These are phyloP conservation scores for Austroboletus novae-zelandiae DNA, from an alignment of 1,284 basidiomycete species.

Conservation along the genomic window DNA sequence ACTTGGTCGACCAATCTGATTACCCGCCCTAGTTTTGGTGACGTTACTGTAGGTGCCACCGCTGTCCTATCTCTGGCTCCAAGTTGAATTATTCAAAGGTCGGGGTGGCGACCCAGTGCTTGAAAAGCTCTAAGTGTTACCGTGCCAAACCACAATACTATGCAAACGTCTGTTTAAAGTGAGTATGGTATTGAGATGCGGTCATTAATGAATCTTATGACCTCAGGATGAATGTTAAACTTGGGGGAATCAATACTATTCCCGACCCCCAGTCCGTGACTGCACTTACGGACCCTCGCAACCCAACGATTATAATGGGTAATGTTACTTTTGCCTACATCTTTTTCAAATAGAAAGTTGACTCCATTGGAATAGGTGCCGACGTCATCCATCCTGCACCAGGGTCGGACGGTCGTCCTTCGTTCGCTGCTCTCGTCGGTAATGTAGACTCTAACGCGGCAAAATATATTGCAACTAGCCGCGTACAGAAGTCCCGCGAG, in stretches of 20 bases:
- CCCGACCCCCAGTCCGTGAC: constrained; percentile 61
- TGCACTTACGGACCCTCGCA: constrained; percentile 60
- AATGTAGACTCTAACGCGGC: constrained; percentile 69
- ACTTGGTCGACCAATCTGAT: not conserved
- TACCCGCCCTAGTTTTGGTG: constrained; percentile 55
- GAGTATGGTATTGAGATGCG: constrained; percentile 16
- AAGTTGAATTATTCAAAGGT: constrained; percentile 36
- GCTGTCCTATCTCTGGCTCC: not conserved
- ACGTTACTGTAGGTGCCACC: constrained; percentile 49
- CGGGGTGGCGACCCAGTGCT: constrained; percentile 72
- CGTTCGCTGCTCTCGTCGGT: constrained; percentile 72
- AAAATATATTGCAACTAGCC: constrained; percentile 51
- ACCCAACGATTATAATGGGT: constrained; percentile 80
- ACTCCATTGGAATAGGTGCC: constrained; percentile 45
- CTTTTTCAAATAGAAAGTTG: not conserved
- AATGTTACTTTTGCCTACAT: constrained; percentile 7
- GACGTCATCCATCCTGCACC: constrained; percentile 79
- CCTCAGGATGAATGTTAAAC: constrained; percentile 72
- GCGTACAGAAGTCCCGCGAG: constrained; percentile 63
- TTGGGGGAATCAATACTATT: constrained; percentile 75
- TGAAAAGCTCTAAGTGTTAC: constrained; percentile 62
- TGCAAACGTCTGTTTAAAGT: constrained; percentile 81
- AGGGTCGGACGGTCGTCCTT: constrained; percentile 68
- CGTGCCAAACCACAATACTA: constrained; percentile 70
- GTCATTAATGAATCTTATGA: constrained; percentile 1